Conservation (phyloP, 768 basidiomycete genomes). For the Rickenella mellea region DNA sequence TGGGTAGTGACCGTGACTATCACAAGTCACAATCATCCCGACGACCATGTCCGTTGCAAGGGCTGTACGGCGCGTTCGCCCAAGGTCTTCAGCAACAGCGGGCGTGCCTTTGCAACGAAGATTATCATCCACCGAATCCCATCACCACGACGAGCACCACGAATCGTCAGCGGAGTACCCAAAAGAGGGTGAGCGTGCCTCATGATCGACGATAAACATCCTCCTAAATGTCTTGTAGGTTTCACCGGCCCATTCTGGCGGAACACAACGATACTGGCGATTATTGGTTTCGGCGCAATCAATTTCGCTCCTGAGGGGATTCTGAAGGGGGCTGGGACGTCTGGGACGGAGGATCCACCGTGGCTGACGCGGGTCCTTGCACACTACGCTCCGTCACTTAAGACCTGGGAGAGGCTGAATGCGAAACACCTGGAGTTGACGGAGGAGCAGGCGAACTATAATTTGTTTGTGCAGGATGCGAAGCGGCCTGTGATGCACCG, state of each 20-base stretch:
- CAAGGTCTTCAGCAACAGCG: conserved; percentile 20
- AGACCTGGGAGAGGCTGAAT: conserved; percentile 47
- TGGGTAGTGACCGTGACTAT: no score
- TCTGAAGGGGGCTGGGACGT: neutral
- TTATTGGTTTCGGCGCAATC: conserved; percentile 46
- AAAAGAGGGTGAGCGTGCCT: conserved; percentile 44
- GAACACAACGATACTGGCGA: conserved; percentile 42
- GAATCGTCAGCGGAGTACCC: conserved; percentile 34
- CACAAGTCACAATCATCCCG: no score
- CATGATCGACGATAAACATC: neutral
- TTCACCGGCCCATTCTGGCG: conserved; percentile 64
- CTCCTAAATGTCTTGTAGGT: conserved; percentile 24
- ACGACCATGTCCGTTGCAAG: conserved; percentile 38
- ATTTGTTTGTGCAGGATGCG: conserved; percentile 33
- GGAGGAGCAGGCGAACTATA: conserved; percentile 30
- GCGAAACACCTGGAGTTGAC: conserved; percentile 45
- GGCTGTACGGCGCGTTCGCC: conserved; percentile 25
- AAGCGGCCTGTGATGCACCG: conserved; percentile 43
- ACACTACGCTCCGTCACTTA: conserved; percentile 41
- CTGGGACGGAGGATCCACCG: conserved; percentile 19
- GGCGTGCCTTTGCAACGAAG: conserved; percentile 31
- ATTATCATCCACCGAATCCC: conserved; percentile 33
- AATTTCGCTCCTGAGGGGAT: conserved; percentile 47
- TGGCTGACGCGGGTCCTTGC: conserved; percentile 61
- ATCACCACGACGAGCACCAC: conserved; percentile 30